Base-by-base conservation (phyloP, 1,284 basidiomycete genomes). In the Puccinia hordei region DNA sequence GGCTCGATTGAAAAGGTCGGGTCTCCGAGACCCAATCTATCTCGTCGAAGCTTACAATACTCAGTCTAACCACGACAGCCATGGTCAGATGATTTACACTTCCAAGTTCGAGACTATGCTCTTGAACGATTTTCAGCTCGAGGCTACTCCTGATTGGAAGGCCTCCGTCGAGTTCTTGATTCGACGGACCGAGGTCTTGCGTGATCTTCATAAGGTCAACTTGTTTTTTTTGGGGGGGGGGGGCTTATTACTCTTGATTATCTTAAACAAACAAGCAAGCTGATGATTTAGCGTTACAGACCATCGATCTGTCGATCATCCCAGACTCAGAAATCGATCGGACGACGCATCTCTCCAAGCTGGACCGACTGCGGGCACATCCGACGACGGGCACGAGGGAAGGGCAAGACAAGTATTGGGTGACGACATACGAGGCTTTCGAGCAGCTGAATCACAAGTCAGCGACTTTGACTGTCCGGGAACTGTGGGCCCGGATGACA, bases 81-180 rank as follows among this genome's bases (percentile, higher is more conserved):
- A 83, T 71, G 83, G 84, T 80, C 77, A 72, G 33, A 83, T 83
- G 81, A 86, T 87, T 59, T 84, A 85, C 81, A 87, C 86, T 2
- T 84, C 85, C 44, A 85, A 86, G 66, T 88, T 88, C 19, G 88
- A 88, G 81, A 86, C 88, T 5, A 88, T 89, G 82, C 85, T 89
- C 46, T 86, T 88, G 69, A 88, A 89, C 82, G 87, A 87, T 30
- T 90, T 89, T 84, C 88, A 87, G 81, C 85, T 90, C 13, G 88
- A 89, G 81, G 87, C 88, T 66, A 89, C 88, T 0, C 84, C 86
- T 55, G 87, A 86, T 71, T 81, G 88, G 12, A 83, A 84, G n/a
- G 88, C 88, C 41, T 88, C 88, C 5, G 86, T 89, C 82, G 87
- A 87, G 73, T 89, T 87, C 81, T 85, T 89, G 24, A 85, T 85